phyloP scores from a whole-genome alignment of 176 grass and related monocot genomes.

The Aechmea fasciata region DNA sequence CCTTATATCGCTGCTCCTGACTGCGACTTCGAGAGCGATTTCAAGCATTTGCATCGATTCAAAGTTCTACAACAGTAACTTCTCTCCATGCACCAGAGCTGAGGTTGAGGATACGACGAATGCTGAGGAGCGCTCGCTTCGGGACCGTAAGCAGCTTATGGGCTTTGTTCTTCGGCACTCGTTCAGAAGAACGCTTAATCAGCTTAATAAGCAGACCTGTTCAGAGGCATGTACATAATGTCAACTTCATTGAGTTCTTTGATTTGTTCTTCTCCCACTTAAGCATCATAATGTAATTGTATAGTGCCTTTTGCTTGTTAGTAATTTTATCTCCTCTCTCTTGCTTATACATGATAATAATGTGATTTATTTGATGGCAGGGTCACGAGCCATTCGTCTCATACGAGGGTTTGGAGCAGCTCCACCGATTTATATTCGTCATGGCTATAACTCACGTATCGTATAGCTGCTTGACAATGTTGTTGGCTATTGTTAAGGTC shows the following conservation, averaged over 20 bases:
- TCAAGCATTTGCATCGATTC: conserved; percentile 85
- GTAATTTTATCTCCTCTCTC: not conserved
- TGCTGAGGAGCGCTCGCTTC: conserved; percentile 22
- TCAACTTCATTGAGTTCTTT: not conserved
- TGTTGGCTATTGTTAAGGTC: conserved; percentile 92
- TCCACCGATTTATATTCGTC: conserved; percentile 94
- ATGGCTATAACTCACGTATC: conserved; percentile 95
- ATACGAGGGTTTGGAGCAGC: conserved; percentile 86
- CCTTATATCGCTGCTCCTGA: conserved; percentile 86
- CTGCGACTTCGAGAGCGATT: conserved; percentile 77
- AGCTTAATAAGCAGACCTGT: conserved; percentile 32
- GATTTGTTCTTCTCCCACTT: too few relatives aligned
- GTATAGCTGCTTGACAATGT: conserved; percentile 92
- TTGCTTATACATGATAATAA: conserved; percentile 9
- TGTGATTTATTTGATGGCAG: conserved; percentile 34
- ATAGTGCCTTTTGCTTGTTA: not conserved
- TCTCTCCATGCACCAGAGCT: conserved; percentile 70
- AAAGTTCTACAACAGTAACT: conserved; percentile 61
- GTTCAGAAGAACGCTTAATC: conserved; percentile 44
- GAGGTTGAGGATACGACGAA: conserved; percentile 47
- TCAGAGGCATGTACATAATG: conserved; percentile 32
- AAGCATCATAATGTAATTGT: not conserved
- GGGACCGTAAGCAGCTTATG: conserved; percentile 27
- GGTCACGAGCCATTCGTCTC: conserved; percentile 87
- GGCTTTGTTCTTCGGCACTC: conserved; percentile 40